phyloP scores from a whole-genome alignment of 306 rosid species.

The Rosa multiflora region DNA sequence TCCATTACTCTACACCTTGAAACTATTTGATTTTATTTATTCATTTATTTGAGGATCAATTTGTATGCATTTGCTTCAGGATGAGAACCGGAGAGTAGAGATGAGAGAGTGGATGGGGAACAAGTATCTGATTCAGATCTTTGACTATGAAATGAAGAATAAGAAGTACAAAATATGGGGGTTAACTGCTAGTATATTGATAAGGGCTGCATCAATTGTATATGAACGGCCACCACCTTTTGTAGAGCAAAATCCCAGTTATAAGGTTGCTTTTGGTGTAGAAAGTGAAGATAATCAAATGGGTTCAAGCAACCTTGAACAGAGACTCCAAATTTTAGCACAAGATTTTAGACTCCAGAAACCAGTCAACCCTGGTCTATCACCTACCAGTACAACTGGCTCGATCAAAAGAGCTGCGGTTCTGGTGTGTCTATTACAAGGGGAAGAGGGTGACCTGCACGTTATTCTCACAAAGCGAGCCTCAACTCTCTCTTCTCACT shows the following conservation, averaged over 20 bases:
- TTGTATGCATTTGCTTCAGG: constrained; percentile 51
- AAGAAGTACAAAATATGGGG: constrained; percentile 81
- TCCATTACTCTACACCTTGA: constrained; percentile 3
- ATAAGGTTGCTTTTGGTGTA: constrained; percentile 35
- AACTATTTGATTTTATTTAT: not conserved
- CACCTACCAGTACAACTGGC: constrained; percentile 9
- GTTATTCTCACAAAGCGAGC: constrained; percentile 73
- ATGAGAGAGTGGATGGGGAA: constrained; percentile 84
- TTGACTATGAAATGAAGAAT: constrained; percentile 55
- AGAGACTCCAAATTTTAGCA: constrained; percentile 49
- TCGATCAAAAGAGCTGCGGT: constrained; percentile 62
- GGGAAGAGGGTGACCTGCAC: constrained; percentile 41
- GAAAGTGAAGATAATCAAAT: not conserved
- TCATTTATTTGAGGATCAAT: constrained; percentile 1
- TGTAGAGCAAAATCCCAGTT: constrained; percentile 73
- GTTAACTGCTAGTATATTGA: constrained; percentile 88
- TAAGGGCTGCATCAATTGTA: constrained; percentile 84
- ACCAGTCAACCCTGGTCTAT: constrained; percentile 11
- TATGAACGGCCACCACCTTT: constrained; percentile 73
- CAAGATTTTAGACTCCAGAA: constrained; percentile 27
- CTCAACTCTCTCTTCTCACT: constrained; percentile 67
- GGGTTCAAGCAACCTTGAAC: constrained; percentile 13
- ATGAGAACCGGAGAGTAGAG: constrained; percentile 66
- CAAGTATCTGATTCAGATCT: constrained; percentile 76
- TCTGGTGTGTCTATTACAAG: constrained; percentile 61